Conservation (phyloP, 495 filamentous ascomycete genomes). For the Xylaria venustula region DNA sequence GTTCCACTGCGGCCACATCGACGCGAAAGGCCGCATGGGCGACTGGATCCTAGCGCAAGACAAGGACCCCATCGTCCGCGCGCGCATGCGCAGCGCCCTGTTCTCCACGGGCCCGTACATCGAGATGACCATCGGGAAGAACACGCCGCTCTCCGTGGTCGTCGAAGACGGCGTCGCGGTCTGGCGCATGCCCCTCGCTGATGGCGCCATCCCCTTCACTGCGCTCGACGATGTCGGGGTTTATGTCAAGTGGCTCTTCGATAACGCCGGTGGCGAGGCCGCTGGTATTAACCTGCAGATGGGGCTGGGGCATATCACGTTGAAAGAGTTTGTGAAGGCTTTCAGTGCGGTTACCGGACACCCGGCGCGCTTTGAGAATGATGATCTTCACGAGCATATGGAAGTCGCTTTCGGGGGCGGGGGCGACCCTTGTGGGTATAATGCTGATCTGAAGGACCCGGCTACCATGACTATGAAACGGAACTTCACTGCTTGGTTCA, state of each 20-base stretch:
- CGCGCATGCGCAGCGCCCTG: constrained; percentile 45
- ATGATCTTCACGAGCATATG: constrained; percentile 46
- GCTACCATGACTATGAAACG: constrained; percentile 44
- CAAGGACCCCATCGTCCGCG: constrained; percentile 23
- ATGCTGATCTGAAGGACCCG: constrained; percentile 38
- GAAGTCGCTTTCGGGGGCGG: constrained; percentile 15
- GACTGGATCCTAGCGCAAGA: constrained; percentile 49
- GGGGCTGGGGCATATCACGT: constrained; percentile 47
- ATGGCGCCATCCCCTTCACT: constrained; percentile 46
- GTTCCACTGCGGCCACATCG: constrained; percentile 51
- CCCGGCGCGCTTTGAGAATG: constrained; percentile 42
- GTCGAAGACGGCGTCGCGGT: constrained; percentile 42
- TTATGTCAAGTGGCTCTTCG: constrained; percentile 59
- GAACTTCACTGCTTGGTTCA: constrained; percentile 59
- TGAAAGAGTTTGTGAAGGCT: constrained; percentile 45
- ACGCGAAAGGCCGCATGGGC: constrained; percentile 54
- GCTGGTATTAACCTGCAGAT: constrained; percentile 53
- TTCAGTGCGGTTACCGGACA: constrained; percentile 55
- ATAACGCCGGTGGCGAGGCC: constrained; percentile 42
- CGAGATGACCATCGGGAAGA: constrained; percentile 43
- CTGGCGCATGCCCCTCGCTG: constrained; percentile 44
- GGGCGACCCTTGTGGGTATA: constrained; percentile 36
- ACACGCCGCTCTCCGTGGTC: constrained; percentile 35
- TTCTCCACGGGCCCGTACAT: constrained; percentile 56
- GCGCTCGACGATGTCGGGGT: constrained; percentile 52